Percentiles rank a stretch among this genome's conserved stretches.
phyloP scores from a whole-genome alignment of 805 yeast genomes.

The Sugiyamaella qingdaonensis region DNA sequence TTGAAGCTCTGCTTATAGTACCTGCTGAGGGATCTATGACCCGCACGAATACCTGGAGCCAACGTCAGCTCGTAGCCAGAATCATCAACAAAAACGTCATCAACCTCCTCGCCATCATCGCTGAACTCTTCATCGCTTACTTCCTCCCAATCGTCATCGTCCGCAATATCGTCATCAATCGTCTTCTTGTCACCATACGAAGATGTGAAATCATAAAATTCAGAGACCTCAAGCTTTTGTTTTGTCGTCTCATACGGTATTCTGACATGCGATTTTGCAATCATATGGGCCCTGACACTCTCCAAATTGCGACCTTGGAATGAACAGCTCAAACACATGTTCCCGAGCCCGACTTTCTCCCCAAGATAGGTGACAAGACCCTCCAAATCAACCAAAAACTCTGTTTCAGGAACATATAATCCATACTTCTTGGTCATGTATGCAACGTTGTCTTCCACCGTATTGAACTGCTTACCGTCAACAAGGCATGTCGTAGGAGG shows the following conservation, averaged over 20 bases:
- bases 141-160: slow-evolving; percentile 33
- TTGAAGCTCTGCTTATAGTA: slow-evolving; percentile 63
- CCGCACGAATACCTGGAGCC: slow-evolving; percentile 74
- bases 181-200: slow-evolving; percentile 42
- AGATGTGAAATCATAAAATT: slow-evolving; percentile 78
- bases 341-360: slow-evolving; percentile 77
- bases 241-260: slow-evolving; percentile 82
- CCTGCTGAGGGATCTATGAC: slow-evolving; percentile 73
- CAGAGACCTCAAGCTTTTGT: slow-evolving; percentile 70
- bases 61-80: slow-evolving; percentile 64
- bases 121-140: slow-evolving; percentile 35
- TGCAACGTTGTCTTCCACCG: slow-evolving; percentile 54
- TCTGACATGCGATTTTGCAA: slow-evolving; percentile 78
- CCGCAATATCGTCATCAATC: slow-evolving; percentile 35
- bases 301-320: slow-evolving; percentile 82
- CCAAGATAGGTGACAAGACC: slow-evolving; percentile 76
- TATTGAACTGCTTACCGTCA: slow-evolving; percentile 46
- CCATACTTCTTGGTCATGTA: slow-evolving; percentile 85
- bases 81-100: slow-evolving; percentile 44
- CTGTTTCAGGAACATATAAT: slow-evolving; percentile 78
- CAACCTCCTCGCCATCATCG: slow-evolving; percentile 26
- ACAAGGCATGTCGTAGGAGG: slow-evolving; percentile 37
- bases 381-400: slow-evolving; percentile 58
- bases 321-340: slow-evolving; percentile 74
- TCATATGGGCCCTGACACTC: slow-evolving; percentile 86